Evolutionary conservation across 441 rosid species (phyloP), one percentile per base, ranked within the genome.

Genomic region (Macaranga tanarius): DNA sequence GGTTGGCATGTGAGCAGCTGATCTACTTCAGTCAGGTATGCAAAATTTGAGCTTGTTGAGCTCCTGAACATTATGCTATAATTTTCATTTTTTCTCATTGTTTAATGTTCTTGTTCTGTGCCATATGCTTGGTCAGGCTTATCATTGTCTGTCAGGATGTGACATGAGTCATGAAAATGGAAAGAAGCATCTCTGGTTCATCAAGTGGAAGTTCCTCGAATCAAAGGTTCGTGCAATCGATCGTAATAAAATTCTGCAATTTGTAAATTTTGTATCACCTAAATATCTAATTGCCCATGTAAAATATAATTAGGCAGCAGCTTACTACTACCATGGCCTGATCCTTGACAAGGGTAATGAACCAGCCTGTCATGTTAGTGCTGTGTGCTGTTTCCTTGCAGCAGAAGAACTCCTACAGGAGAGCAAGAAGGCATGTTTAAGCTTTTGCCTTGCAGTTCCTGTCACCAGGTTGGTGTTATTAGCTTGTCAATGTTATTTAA

Each of bases 251-350:
- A 60, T 45, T 34, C 67, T 57, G 50, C 40, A 48, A 65, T 59
- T 31, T 11, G 2, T 22, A 38, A 59, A 15, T 1, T 55, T 48
- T 47, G 17, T 20, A 16, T 5, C 50, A 48, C 54, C 19, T 28
- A 34, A 60, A 56, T 28, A 31, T 59, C 70, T 72, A 4, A 65
- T 72, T 62, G 69, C 52, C n/a, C 19, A 17, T 65, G 38, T 31
- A 31, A 31, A 31, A 47, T 52, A 25, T 75, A 23, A 60, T 73
- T 75, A 95, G 99, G 97, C 97, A 4, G 93, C 95, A 6, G 92
- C 99, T 62, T 95, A 91, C 83, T 92, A 90, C 83, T 95, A 86
- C 87, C 97, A 92, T 67, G 98, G 98, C 54, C 84, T 89, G 65
- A 87, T 95, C 70, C 83, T 88, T 5, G 98, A 95, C 80, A 95